Evolutionary conservation across 139 green algal species (phyloP), one percentile per base, ranked within the genome.

Genomic region (Dunaliella sp.): DNA sequence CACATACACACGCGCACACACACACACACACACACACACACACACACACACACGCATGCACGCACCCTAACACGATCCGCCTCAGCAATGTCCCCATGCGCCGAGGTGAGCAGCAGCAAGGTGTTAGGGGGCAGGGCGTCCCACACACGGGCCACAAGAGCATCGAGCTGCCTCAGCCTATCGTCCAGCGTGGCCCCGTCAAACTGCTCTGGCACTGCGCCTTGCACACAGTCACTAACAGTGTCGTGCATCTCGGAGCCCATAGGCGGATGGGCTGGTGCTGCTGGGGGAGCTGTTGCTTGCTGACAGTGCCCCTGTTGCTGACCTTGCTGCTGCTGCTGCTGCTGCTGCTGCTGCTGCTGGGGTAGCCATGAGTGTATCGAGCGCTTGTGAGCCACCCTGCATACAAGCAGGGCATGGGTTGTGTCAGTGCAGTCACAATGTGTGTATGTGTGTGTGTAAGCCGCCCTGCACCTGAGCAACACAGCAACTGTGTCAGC

Each of bases 81-180:
- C 78, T 83, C 78, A 16, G 21, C 78, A 28, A 28, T 83, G 78
- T 83, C 78, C 3, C 78, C 94, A 72, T 94, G 91, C 0, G 92
- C 91, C 2, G 91, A 93, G 2, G 87, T 84, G 37, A 96, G 86
- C 1, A 97, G 3, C 21, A 97, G 73, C 88, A 97, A 75, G 16
- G 85, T 91, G 81, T 94, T 93, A 0, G 79, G 21, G 24, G 90
- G 90, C 83, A 94, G 83, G 0, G 86, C 88, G 0, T 76, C 76
- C 37, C 85, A 92, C 35, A 97, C n/a, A 22, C 38, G 31, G 12
- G 36, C 83, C 58, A 97, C 33, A 1, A 83, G 84, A 0, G 22
- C 33, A 65, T 95, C 92, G 22, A 94, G 83, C 1, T 22, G 32
- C 0, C 33, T 2, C 81, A 96, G 87, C 2, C 82, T 83, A 0